These are phyloP conservation scores for Diplodia seriata DNA, from an alignment of 2,329 filamentous ascomycete genomes.

Conservation along the genomic window DNA sequence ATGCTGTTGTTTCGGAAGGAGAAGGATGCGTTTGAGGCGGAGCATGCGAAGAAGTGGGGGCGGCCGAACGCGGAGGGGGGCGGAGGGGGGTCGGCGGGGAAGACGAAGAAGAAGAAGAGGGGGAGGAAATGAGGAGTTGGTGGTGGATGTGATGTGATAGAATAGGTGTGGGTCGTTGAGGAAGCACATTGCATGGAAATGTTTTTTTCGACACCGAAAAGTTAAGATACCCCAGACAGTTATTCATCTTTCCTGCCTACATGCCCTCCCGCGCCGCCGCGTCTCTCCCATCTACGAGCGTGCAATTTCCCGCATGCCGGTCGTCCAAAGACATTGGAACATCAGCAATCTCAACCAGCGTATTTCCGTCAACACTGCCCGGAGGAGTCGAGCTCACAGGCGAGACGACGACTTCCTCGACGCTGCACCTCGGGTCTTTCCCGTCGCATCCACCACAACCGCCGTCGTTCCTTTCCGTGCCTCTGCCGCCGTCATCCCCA, in stretches of 20 bases:
- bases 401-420: not conserved
- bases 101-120: conserved; percentile 45
- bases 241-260: conserved; percentile 19
- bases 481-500: not conserved
- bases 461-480: not conserved
- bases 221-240: conserved; percentile 26
- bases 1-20: conserved; percentile 87
- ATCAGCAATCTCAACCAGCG: not conserved
- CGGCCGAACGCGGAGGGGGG: conserved; percentile 34
- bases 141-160: not conserved
- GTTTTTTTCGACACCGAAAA: conserved; percentile 9
- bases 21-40: conserved; percentile 84
- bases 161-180: not conserved
- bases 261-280: not conserved
- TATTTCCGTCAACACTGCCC: not conserved
- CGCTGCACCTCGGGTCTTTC: not conserved
- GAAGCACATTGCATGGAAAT: conserved; percentile 2
- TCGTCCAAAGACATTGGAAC: not conserved
- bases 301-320: not conserved
- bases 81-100: conserved; percentile 39
- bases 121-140: conserved; percentile 44
- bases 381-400: not conserved
- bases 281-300: not conserved
- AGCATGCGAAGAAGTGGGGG: conserved; percentile 71
- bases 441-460: not conserved